A percentile compares a stretch with the other conserved stretches of the same genome.
Evolutionary conservation across 495 filamentous ascomycete species (phyloP).

Genomic region (Cairneyella variabilis): DNA sequence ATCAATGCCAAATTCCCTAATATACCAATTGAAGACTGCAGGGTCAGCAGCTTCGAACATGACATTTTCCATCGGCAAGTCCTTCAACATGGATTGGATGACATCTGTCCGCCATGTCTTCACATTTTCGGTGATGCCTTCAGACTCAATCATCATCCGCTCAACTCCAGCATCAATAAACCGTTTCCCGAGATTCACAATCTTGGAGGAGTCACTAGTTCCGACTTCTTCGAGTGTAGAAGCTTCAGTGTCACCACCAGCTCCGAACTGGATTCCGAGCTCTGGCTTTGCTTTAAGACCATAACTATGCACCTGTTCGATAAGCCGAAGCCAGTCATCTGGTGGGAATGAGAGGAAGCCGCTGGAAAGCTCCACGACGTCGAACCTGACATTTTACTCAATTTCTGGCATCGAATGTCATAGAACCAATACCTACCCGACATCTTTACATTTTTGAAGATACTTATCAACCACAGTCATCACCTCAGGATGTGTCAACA

Average conservation of each 20-base stretch:
- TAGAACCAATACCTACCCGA: too few species aligned
- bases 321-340: too few species aligned
- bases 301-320: too few species aligned
- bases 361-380: too few species aligned
- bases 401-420: too few species aligned
- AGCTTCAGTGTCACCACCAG: conserved; percentile 52
- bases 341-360: too few species aligned
- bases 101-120: conserved; percentile 54
- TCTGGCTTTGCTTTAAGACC: conserved; percentile 56
- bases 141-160: conserved; percentile 58
- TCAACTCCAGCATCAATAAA: conserved; percentile 55
- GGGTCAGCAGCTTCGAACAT: conserved; percentile 63
- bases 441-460: too few species aligned
- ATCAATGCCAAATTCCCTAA: conserved; percentile 56
- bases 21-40: conserved; percentile 55
- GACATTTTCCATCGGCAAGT: conserved; percentile 49
- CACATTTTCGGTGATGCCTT: too few species aligned
- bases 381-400: too few species aligned
- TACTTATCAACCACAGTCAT: too few species aligned
- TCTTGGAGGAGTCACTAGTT: conserved; percentile 47
- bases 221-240: conserved; percentile 45
- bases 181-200: conserved; percentile 45
- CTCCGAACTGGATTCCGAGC: conserved; percentile 57
- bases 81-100: conserved; percentile 49
- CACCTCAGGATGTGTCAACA: too few species aligned